Evolutionary conservation across 2,329 filamentous ascomycete genomes (phyloP).

Genomic region (Amylocarpus encephaloides): DNA sequence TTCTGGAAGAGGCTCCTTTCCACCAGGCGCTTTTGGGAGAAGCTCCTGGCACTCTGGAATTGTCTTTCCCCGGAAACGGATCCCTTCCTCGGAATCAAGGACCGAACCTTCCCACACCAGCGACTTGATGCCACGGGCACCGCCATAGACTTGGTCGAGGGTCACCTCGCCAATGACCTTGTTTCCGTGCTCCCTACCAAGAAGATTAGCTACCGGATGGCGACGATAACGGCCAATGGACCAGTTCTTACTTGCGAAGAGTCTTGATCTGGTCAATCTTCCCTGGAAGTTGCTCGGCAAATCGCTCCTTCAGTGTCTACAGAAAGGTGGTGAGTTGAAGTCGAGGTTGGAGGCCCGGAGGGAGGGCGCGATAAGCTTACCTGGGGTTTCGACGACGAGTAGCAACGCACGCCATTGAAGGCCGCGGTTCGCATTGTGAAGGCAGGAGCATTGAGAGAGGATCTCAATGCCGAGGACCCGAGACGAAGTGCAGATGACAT

Average conservation of each 20-base stretch:
- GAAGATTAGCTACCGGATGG: slow-evolving; percentile 19
- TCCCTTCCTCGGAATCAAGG: slow-evolving; percentile 96
- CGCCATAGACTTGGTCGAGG: slow-evolving; percentile 98
- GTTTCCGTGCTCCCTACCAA: slow-evolving; percentile 84
- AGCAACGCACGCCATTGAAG: slow-evolving; percentile 81
- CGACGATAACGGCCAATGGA: neutral
- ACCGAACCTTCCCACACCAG: slow-evolving; percentile 99
- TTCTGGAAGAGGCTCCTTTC: slow-evolving; percentile 95
- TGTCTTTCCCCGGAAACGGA: slow-evolving; percentile 98
- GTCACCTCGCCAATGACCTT: slow-evolving; percentile 97
- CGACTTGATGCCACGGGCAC: slow-evolving; percentile 97
- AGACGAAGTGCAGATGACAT: slow-evolving; percentile 84
- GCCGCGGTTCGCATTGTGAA: slow-evolving; percentile 63
- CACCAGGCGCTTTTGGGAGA: slow-evolving; percentile 93
- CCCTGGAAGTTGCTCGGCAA: slow-evolving; percentile 88
- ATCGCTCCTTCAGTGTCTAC: slow-evolving; percentile 95
- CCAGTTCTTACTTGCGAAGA: slow-evolving; percentile 74
- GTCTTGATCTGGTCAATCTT: slow-evolving; percentile 99
- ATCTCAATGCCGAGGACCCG: slow-evolving; percentile 74
- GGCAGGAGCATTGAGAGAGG: slow-evolving; percentile 61
- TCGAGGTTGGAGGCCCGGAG: neutral
- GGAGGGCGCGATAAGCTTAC: slow-evolving; percentile 41
- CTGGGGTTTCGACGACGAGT: slow-evolving; percentile 87
- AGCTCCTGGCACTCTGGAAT: slow-evolving; percentile 98
- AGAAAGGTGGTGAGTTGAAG: neutral